A percentile compares a stretch with the other conserved stretches of the same genome.
Conservation (phyloP, 768 basidiomycete genomes). For the Auricularia sp. region DNA sequence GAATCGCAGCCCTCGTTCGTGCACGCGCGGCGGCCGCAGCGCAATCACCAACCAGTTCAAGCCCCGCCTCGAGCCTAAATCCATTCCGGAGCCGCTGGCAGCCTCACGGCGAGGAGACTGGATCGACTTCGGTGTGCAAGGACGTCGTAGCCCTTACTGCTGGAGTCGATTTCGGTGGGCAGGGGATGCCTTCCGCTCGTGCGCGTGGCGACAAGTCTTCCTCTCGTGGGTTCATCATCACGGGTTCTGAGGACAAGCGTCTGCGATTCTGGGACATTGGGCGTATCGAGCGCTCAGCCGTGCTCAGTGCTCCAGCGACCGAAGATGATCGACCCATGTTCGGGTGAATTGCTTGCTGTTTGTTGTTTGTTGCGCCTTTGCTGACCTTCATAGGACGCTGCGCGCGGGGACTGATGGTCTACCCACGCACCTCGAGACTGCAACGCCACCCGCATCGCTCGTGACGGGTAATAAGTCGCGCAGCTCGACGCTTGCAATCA, state of each 20-base stretch:
- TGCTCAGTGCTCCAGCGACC: slow-evolving; percentile 69
- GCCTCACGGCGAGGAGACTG: not conserved
- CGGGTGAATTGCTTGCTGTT: slow-evolving; percentile 40
- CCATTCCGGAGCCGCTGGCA: not conserved
- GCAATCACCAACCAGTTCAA: not conserved
- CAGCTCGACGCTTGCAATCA: slow-evolving; percentile 68
- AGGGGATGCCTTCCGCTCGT: slow-evolving; percentile 35
- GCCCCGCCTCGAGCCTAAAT: not conserved
- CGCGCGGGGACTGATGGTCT: slow-evolving; percentile 32
- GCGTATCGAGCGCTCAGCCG: slow-evolving; percentile 57
- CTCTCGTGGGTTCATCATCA: slow-evolving; percentile 69
- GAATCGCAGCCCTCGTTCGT: slow-evolving; percentile 74
- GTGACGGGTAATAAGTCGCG: slow-evolving; percentile 57
- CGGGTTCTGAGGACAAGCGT: slow-evolving; percentile 83
- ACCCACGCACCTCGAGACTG: slow-evolving; percentile 49
- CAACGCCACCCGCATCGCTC: slow-evolving; percentile 26
- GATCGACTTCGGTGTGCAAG: not conserved
- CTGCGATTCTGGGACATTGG: slow-evolving; percentile 83
- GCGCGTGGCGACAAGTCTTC: slow-evolving; percentile 16
- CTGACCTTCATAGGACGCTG: slow-evolving; percentile 18
- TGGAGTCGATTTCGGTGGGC: slow-evolving; percentile 71
- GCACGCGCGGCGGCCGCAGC: slow-evolving; percentile 24
- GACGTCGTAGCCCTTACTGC: slow-evolving; percentile 63
- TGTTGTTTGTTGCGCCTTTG: slow-evolving; percentile 6
- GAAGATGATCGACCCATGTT: slow-evolving; percentile 72